Evolutionary conservation across 2,329 filamentous ascomycete genomes (phyloP).

Genomic region (Cryphonectria parasitica): DNA sequence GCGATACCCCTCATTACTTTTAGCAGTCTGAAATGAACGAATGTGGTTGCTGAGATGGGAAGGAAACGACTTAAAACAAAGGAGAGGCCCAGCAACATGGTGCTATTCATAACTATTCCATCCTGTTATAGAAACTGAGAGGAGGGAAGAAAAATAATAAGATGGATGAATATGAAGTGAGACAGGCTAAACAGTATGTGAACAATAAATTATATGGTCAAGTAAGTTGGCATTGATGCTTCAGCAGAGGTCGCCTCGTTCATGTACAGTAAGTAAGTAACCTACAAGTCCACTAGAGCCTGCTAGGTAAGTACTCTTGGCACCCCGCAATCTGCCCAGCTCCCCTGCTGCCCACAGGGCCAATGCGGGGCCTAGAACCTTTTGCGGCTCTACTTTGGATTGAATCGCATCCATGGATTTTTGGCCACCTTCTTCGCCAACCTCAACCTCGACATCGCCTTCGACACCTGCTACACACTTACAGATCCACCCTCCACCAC

Average conservation of each 20-base stretch:
- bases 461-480: neutral
- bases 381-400: neutral
- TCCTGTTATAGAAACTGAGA: too few relatives aligned
- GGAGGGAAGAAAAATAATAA: too few relatives aligned
- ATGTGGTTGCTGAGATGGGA: constrained; percentile 52
- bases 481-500: neutral
- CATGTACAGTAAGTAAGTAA: neutral
- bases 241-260: neutral
- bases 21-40: constrained; percentile 46
- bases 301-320: neutral
- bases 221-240: neutral
- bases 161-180: too few relatives aligned
- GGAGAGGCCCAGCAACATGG: constrained; percentile 44
- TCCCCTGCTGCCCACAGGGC: neutral
- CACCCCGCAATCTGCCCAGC: constrained; percentile 8
- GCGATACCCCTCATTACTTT: constrained; percentile 20
- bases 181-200: too few relatives aligned
- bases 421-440: constrained; percentile 6
- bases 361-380: neutral
- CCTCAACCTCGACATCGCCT: neutral
- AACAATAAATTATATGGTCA: too few relatives aligned
- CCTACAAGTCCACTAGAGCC: neutral
- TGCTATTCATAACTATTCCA: too few relatives aligned
- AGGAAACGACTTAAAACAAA: constrained; percentile 51
- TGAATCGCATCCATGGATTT: neutral